A percentile compares a stretch with the other conserved stretches of the same genome.
These are phyloP conservation scores for Nemania serpens DNA, from an alignment of 2,329 filamentous ascomycete species.

Conservation along the genomic window DNA sequence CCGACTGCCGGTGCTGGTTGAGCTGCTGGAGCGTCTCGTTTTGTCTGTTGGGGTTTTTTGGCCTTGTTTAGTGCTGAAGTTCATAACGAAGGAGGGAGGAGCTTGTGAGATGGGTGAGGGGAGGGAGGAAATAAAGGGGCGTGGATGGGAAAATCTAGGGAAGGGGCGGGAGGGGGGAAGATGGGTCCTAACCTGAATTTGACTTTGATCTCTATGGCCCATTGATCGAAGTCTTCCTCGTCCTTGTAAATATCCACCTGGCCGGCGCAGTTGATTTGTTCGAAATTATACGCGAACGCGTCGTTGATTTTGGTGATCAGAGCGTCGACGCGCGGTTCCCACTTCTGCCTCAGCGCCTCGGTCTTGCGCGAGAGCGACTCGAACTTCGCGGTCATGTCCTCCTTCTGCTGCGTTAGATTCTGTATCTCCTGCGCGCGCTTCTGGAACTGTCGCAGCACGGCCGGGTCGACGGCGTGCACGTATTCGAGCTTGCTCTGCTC, in stretches of 20 bases:
- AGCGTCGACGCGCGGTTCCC: conserved; percentile 82
- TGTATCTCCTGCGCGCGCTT: conserved; percentile 72
- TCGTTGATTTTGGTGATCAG: conserved; percentile 82
- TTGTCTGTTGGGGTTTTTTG: conserved; percentile 59
- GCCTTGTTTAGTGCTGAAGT: background rate
- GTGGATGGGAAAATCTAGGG: conserved; percentile 8
- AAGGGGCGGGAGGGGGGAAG: conserved; percentile 8
- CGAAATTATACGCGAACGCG: conserved; percentile 91
- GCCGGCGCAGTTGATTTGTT: conserved; percentile 90
- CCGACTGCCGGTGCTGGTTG: conserved; percentile 91
- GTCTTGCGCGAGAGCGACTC: conserved; percentile 63
- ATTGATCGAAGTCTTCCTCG: conserved; percentile 88
- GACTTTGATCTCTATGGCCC: conserved; percentile 92
- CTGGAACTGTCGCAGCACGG: conserved; percentile 78
- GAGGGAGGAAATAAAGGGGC: background rate
- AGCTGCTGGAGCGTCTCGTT: conserved; percentile 83
- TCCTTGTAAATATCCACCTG: conserved; percentile 89
- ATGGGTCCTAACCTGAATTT: conserved; percentile 75
- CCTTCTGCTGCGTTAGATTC: conserved; percentile 61
- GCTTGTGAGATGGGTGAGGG: background rate
- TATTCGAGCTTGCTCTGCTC: conserved; percentile 78
- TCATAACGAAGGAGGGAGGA: background rate
- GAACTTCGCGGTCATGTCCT: conserved; percentile 59
- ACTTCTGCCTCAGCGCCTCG: conserved; percentile 67
- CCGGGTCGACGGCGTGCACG: conserved; percentile 76